Percentiles rank a stretch among this genome's conserved stretches.
These are phyloP conservation scores for Microdochium trichocladiopsis DNA, from an alignment of 2,329 filamentous ascomycete genomes.

Conservation along the genomic window DNA sequence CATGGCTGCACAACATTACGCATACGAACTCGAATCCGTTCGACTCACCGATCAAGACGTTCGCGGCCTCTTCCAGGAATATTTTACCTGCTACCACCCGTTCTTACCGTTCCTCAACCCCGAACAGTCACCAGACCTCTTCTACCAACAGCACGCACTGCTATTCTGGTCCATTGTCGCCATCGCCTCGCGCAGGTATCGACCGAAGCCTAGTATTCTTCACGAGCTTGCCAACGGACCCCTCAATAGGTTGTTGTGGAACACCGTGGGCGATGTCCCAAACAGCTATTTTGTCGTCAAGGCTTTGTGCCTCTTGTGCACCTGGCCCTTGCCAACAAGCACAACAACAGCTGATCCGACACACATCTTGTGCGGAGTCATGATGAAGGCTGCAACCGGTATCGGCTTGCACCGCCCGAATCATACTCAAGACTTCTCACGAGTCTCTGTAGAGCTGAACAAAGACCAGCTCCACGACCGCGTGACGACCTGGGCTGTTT, in stretches of 20 bases:
- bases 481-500: slow-evolving; percentile 75
- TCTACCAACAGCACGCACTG: slow-evolving; percentile 69
- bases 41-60: slow-evolving; percentile 58
- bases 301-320: slow-evolving; percentile 71
- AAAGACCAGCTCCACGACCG: slow-evolving; percentile 75
- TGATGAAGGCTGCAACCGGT: slow-evolving; percentile 83
- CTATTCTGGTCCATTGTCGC: slow-evolving; percentile 82
- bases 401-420: slow-evolving; percentile 76
- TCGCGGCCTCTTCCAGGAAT: slow-evolving; percentile 62
- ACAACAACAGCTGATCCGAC: slow-evolving; percentile 75
- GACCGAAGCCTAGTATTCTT: slow-evolving; percentile 55
- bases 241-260: slow-evolving; percentile 67
- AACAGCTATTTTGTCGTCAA: slow-evolving; percentile 77
- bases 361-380: slow-evolving; percentile 72
- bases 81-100: slow-evolving; percentile 69
- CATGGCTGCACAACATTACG: slow-evolving; percentile 45
- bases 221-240: slow-evolving; percentile 58
- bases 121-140: slow-evolving; percentile 60
- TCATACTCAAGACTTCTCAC: slow-evolving; percentile 76
- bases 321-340: slow-evolving; percentile 78
- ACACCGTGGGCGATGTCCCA: slow-evolving; percentile 68
- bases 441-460: slow-evolving; percentile 66
- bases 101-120: slow-evolving; percentile 71
- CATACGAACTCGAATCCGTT: slow-evolving; percentile 56
- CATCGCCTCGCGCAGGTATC: slow-evolving; percentile 66